Evolutionary conservation across 164 flowering plant genomes (phyloP).

Genomic region (Piper longum): DNA sequence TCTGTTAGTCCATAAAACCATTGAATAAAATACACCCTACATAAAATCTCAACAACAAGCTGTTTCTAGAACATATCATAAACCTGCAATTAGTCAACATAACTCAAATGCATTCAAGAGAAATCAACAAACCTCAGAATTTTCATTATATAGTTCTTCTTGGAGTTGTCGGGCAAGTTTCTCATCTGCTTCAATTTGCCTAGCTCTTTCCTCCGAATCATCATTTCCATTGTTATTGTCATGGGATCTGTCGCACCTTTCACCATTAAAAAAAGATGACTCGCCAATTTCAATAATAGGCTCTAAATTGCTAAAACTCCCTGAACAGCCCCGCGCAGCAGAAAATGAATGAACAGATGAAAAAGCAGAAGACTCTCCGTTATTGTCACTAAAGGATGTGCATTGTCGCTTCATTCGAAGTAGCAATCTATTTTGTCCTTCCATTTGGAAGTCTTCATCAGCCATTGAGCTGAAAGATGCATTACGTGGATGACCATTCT

Average conservation of each 20-base stretch:
- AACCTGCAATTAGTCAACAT: background rate
- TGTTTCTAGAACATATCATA: background rate
- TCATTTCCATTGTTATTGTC: slow-evolving; percentile 11
- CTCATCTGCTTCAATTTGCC: slow-evolving; percentile 88
- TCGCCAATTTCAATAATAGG: slow-evolving; percentile 44
- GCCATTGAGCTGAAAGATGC: slow-evolving; percentile 10
- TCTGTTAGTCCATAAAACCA: slow-evolving; percentile 20
- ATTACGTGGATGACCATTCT: slow-evolving; percentile 3
- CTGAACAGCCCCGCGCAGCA: slow-evolving; percentile 12
- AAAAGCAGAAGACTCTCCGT: slow-evolving; percentile 34
- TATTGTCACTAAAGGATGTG: slow-evolving; percentile 13
- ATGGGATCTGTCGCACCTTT: slow-evolving; percentile 5
- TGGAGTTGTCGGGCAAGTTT: slow-evolving; percentile 85
- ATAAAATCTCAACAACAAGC: too few relatives aligned
- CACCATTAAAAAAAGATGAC: slow-evolving; percentile 21
- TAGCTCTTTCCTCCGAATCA: slow-evolving; percentile 33
- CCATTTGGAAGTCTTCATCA: slow-evolving; percentile 6
- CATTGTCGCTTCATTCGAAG: slow-evolving; percentile 28
- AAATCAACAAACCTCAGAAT: slow-evolving; percentile 15
- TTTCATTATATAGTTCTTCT: slow-evolving; percentile 68
- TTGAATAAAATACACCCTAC: background rate
- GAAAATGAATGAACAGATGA: slow-evolving; percentile 21
- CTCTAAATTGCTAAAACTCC: slow-evolving; percentile 4
- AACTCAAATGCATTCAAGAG: background rate
- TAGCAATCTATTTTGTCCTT: slow-evolving; percentile 8